These are phyloP conservation scores for Endoconidiophora laricicola DNA, from an alignment of 2,329 filamentous ascomycete genomes.

Conservation along the genomic window DNA sequence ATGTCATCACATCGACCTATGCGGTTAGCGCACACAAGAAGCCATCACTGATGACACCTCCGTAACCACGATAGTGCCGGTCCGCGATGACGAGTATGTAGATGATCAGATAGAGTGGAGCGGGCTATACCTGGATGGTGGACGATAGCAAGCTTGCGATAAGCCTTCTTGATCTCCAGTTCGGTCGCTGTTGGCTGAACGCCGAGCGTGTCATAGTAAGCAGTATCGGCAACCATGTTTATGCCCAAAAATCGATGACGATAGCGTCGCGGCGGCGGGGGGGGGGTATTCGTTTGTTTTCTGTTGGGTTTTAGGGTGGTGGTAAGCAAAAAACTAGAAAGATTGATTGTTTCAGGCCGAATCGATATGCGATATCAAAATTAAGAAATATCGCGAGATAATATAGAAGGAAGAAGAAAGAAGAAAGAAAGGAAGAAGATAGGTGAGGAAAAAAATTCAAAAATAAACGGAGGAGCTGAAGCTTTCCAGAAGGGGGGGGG, in stretches of 20 bases:
- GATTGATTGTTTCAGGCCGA: not conserved
- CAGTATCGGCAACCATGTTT: constrained; percentile 72
- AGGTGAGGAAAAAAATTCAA: not conserved
- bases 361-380: not conserved
- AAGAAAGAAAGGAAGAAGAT: constrained; percentile 2
- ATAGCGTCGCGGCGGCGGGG: not conserved
- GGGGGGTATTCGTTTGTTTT: not conserved
- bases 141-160: constrained; percentile 84
- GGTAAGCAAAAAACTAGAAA: not conserved
- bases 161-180: constrained; percentile 93
- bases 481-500: not conserved
- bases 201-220: constrained; percentile 75
- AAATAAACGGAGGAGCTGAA: not conserved
- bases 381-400: no score
- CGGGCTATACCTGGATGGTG: constrained; percentile 59
- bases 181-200: constrained; percentile 73
- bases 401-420: not conserved
- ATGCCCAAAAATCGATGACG: not conserved
- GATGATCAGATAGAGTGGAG: not conserved
- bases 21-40: no score
- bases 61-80: not conserved
- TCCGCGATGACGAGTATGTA: not conserved
- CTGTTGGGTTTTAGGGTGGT: not conserved
- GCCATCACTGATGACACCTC: no score
- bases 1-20: no score